Percentiles rank a stretch among this genome's conserved stretches.
Evolutionary conservation across 805 yeast species (phyloP).

Genomic region (Metschnikowia koreensis): DNA sequence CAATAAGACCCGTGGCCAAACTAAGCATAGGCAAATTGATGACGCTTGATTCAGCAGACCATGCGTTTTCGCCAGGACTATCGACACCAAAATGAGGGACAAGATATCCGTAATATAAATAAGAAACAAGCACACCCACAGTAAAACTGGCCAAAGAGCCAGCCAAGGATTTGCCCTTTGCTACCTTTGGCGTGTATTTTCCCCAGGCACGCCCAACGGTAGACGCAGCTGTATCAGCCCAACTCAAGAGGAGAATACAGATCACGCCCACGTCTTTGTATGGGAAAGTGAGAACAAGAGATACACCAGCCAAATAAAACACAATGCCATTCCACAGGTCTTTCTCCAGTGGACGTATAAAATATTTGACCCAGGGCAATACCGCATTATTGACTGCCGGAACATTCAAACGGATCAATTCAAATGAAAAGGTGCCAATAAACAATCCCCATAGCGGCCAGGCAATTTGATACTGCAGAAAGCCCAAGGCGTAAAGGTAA

Average conservation of each 20-base stretch:
- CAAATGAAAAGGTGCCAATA: conserved; percentile 56
- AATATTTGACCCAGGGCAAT: conserved; percentile 66
- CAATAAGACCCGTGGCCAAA: conserved; percentile 70
- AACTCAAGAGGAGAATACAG: conserved; percentile 77
- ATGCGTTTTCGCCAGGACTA: conserved; percentile 55
- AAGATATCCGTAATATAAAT: conserved; percentile 67
- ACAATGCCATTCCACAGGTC: conserved; percentile 76
- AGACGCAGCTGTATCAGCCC: conserved; percentile 98
- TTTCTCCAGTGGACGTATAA: conserved; percentile 84
- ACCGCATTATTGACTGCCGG: conserved; percentile 64
- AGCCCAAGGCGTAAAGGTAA: conserved; percentile 64
- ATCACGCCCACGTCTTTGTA: conserved; percentile 80
- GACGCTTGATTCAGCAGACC: conserved; percentile 60
- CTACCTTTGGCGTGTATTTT: conserved; percentile 73
- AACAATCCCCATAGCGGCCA: conserved; percentile 58
- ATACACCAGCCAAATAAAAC: conserved; percentile 80
- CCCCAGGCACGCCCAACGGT: conserved; percentile 89
- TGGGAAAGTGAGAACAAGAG: conserved; percentile 63
- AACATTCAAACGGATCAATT: conserved; percentile 61
- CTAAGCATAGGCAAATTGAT: conserved; percentile 55
- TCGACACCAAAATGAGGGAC: conserved; percentile 61
- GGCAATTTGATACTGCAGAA: conserved; percentile 54
- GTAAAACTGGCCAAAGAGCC: conserved; percentile 86
- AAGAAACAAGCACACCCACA: conserved; percentile 67
- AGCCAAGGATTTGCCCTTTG: conserved; percentile 77